These are phyloP conservation scores for Rutstroemia sp. DNA, from an alignment of 2,329 filamentous ascomycete genomes.

Conservation along the genomic window DNA sequence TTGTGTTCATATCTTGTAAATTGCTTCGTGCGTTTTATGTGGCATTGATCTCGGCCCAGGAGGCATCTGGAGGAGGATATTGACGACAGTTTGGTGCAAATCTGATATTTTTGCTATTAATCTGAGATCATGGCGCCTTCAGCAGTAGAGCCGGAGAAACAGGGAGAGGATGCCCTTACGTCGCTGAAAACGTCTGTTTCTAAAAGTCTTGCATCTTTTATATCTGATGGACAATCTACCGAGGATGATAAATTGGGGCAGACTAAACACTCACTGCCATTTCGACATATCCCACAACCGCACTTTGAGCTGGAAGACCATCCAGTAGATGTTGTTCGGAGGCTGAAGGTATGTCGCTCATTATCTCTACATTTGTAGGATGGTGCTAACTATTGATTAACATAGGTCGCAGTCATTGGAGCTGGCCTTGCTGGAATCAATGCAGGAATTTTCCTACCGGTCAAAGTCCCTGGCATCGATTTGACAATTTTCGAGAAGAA, in stretches of 20 bases:
- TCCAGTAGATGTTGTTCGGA: slow-evolving; percentile 3
- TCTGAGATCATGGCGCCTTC: no score
- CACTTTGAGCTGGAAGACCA: slow-evolving; percentile 10
- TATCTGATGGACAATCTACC: no score
- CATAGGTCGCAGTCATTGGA: slow-evolving; percentile 42
- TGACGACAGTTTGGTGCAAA: no score
- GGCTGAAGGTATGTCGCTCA: neutral
- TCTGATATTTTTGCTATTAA: no score
- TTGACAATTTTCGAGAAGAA: slow-evolving; percentile 45
- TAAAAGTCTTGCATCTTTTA: no score
- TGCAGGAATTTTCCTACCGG: slow-evolving; percentile 58
- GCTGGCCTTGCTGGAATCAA: slow-evolving; percentile 57
- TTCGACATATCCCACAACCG: slow-evolving; percentile 1
- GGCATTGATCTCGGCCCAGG: no score
- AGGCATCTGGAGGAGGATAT: no score
- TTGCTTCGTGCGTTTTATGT: no score
- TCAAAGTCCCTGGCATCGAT: slow-evolving; percentile 54
- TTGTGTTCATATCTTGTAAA: neutral
- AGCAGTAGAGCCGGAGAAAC: no score
- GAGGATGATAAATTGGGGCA: neutral
- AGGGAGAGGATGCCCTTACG: no score
- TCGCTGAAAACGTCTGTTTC: no score
- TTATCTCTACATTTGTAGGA: neutral
- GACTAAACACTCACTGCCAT: neutral
- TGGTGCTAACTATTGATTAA: neutral